Evolutionary conservation across 2,329 filamentous ascomycete genomes (phyloP).

Genomic region (Colletotrichum sp.): DNA sequence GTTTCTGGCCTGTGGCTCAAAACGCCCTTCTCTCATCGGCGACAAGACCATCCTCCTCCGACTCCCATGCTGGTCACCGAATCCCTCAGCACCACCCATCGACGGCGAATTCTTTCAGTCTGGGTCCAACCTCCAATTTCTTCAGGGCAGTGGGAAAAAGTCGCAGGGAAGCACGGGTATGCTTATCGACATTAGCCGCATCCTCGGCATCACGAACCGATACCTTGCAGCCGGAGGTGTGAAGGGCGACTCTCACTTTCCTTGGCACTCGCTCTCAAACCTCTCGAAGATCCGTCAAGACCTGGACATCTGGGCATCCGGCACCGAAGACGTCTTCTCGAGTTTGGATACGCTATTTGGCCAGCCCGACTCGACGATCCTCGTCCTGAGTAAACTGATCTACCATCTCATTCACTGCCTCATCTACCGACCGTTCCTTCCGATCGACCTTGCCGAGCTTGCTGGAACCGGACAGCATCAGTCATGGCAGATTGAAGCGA

Average conservation of each 20-base stretch:
- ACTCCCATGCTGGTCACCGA: conserved; percentile 75
- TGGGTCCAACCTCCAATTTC: conserved; percentile 77
- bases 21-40: conserved; percentile 78
- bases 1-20: conserved; percentile 83
- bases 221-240: conserved; percentile 87
- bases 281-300: conserved; percentile 87
- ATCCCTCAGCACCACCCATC: conserved; percentile 63
- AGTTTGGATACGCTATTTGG: conserved; percentile 78
- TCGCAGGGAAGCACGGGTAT: conserved; percentile 79
- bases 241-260: conserved; percentile 88
- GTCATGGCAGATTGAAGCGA: conserved; percentile 92
- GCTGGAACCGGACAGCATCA: conserved; percentile 83
- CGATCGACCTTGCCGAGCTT: conserved; percentile 82
- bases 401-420: conserved; percentile 89
- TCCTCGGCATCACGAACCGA: conserved; percentile 81
- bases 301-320: conserved; percentile 83
- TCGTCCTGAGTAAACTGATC: conserved; percentile 84
- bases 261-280: conserved; percentile 86
- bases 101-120: conserved; percentile 85
- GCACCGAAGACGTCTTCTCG: conserved; percentile 79
- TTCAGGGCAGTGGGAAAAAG: conserved; percentile 71
- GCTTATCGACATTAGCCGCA: conserved; percentile 83
- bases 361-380: conserved; percentile 76
- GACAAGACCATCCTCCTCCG: conserved; percentile 79
- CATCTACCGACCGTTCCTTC: conserved; percentile 85